Evolutionary conservation across 345 rosid species (phyloP), one percentile per base, ranked within the genome.

Genomic region (Combretum micranthum): DNA sequence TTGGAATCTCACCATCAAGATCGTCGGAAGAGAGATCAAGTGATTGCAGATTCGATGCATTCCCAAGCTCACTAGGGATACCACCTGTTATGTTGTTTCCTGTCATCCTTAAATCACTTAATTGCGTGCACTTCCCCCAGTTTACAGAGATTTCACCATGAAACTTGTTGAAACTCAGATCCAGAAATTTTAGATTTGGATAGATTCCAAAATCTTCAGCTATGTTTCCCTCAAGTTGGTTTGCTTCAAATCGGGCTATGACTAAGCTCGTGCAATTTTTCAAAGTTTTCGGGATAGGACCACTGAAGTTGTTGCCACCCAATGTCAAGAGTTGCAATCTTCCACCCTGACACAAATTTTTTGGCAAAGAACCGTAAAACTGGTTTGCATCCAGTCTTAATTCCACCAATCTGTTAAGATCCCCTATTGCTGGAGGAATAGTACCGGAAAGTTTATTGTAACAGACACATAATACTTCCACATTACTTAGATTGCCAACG

Each of bases 231-330:
- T 12, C 26, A 11, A 58, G 20, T 15, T 26, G 16, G 20, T 58
- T 58, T 2, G 12, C 18, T 12, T 58, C 10, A 5, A 58, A 20
- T 52, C 62, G 50, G 12, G 18, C 59, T 60, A 53, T 59, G 13
- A 16, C 1, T 13, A 72, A 47, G 14, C 66, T 64, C 0, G 44
- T 54, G 15, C 66, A 64, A 8, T 72, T 64, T 47, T 16, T 51
- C 12, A 64, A 23, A 49, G 60, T 25, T 53, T 23, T 5, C 0
- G 62, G 65, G 9, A 73, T 56, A 4, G 22, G 50, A 2, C 68
- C 68, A 4, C 0, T 7, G n/a, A 72, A 47, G 43, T 46, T 14
- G n/a, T 67, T 67, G 48, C n/a, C n/a, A n/a, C n/a, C n/a, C n/a
- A n/a, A n/a, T 50, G 14, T 0, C 0, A 0, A 0, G 52, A 44